Evolutionary conservation across 1,139 yeast species (phyloP), one percentile per base, ranked within the genome.

Genomic region (Yamadazyma siamensis): DNA sequence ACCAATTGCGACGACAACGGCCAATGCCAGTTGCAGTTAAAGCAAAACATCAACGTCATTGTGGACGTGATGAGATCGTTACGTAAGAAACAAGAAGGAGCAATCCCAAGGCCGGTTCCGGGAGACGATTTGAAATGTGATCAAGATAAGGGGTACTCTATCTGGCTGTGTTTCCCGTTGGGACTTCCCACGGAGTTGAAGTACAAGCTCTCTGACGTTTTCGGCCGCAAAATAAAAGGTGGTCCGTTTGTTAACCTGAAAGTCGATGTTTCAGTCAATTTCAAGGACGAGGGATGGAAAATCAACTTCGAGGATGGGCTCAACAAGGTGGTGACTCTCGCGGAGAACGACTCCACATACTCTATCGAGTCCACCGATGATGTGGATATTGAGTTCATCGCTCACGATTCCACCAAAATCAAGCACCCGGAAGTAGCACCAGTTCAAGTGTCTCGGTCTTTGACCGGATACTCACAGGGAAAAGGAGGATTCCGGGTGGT

Each of bases 401-500:
- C 77, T 12, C 34, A 44, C 4, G 56, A 71, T 39, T 61, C 71
- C 21, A 43, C 57, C 2, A 43, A 50, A 3, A 59, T 68, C 2
- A 47, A 56, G 1, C 58, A 65, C 0, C 44, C 63, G 2, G 58
- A 50, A 2, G 47, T 52, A 1, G 87, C 91, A 0, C 95, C 95
- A 0, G 63, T 91, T 1, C 60, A 56, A 36, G 94, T 83, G 0
- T 82, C 94, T 13, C 74, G 98, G 36, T 85, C 96, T 0, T 70
- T 89, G 36, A 86, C 96, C 0, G 97, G 97, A 0, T 84, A 82
- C 50, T 89, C 96, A 2, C 94, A 83, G 52, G 96, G 87, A 48
- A 72, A 75, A 38, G 97, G 97, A 35, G 96, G 96, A 0, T 67
- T 91, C 42, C 78, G 96, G 52, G 75, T 84, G 0, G 83, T 79